Percentiles rank a stretch among this genome's conserved stretches.
Conservation (phyloP, 768 basidiomycete genomes). For the Pisolithus sp. region DNA sequence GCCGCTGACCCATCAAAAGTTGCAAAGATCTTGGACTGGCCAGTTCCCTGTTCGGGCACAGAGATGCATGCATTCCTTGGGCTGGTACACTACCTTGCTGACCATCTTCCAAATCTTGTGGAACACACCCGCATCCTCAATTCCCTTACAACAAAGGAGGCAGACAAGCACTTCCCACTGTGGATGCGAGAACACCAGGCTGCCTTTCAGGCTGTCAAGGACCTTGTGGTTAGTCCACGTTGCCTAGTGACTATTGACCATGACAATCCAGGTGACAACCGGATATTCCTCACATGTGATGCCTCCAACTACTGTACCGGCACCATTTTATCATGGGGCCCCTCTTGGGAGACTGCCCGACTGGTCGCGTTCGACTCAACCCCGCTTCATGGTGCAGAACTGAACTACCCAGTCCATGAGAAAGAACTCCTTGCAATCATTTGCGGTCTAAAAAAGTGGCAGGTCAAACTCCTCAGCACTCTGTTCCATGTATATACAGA, state of each 20-base stretch:
- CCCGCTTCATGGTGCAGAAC: too few relatives aligned
- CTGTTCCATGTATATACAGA: too few relatives aligned
- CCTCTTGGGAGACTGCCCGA: background rate
- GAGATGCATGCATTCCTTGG: slow-evolving; percentile 15
- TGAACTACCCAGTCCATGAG: too few relatives aligned
- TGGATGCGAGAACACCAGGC: slow-evolving; percentile 13
- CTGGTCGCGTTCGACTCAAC: too few relatives aligned
- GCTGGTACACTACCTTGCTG: slow-evolving; percentile 22
- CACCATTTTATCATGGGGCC: background rate
- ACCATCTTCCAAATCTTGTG: slow-evolving; percentile 21
- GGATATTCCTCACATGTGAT: slow-evolving; percentile 7
- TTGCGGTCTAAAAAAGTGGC: too few relatives aligned
- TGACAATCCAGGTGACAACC: slow-evolving; percentile 6
- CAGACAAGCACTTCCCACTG: slow-evolving; percentile 17
- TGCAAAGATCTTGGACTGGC: slow-evolving; percentile 27
- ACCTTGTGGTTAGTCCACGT: slow-evolving; percentile 12
- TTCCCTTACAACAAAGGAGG: slow-evolving; percentile 15
- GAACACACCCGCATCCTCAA: slow-evolving; percentile 7
- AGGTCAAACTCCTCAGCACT: too few relatives aligned
- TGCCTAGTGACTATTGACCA: slow-evolving; percentile 31
- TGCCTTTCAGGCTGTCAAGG: slow-evolving; percentile 16
- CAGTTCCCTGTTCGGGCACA: slow-evolving; percentile 14
- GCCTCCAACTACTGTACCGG: background rate
- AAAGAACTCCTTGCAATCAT: too few relatives aligned
- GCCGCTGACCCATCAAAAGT: slow-evolving; percentile 22